phyloP scores from a whole-genome alignment of 208 protist genomes.

The Lotmaria passim region DNA sequence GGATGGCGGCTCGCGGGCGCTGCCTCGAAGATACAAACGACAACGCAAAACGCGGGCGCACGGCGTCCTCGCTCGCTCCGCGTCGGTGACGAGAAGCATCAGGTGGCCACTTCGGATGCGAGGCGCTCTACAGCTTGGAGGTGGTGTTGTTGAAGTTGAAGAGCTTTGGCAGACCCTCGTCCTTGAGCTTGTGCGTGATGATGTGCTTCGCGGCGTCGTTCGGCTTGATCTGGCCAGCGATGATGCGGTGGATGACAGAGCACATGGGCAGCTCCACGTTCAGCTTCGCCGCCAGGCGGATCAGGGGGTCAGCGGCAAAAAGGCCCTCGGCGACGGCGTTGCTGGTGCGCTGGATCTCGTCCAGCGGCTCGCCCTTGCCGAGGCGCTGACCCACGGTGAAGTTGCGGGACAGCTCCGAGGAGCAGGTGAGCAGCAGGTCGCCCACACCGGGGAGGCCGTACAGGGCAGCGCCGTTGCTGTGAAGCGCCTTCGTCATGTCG shows the following conservation, averaged over 20 bases:
- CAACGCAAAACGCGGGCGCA: no score
- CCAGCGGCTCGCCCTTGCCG: conserved; percentile 66
- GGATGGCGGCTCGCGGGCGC: no score
- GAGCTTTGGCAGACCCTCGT: conserved; percentile 71
- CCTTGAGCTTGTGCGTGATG: conserved; percentile 28
- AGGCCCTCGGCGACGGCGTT: conserved; percentile 85
- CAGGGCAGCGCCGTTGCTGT: conserved; percentile 75
- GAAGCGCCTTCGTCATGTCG: conserved; percentile 76
- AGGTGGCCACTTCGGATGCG: no score
- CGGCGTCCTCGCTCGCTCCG: no score
- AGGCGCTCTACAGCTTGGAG: conserved; percentile 30
- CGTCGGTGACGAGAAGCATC: no score
- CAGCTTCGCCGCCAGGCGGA: conserved; percentile 52
- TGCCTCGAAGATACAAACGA: no score
- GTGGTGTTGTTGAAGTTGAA: conserved; percentile 24
- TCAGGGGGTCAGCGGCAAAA: conserved; percentile 70
- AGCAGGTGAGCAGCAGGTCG: conserved; percentile 91
- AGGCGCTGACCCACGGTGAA: conserved; percentile 85
- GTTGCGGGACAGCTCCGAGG: conserved; percentile 88
- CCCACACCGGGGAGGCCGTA: conserved; percentile 91
- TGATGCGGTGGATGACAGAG: conserved; percentile 63
- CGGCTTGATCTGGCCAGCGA: conserved; percentile 58
- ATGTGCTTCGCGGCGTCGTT: conserved; percentile 32
- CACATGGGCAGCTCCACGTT: conserved; percentile 72
- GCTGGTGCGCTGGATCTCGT: conserved; percentile 61